phyloP scores from a whole-genome alignment of 805 yeast species.

The Yamadazyma insecticola region DNA sequence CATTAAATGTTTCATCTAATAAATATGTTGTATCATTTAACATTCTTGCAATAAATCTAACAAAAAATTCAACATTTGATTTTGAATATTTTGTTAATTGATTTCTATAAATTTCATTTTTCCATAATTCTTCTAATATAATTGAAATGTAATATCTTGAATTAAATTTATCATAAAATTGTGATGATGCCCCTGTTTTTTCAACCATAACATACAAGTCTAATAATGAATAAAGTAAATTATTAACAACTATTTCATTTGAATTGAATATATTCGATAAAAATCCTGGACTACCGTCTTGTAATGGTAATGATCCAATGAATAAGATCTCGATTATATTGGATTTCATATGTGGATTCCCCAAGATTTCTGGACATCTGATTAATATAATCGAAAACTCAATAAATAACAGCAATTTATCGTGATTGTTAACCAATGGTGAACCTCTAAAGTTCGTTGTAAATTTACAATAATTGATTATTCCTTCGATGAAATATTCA shows the following conservation, averaged over 20 bases:
- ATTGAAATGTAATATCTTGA: conserved; percentile 81
- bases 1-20: conserved; percentile 84
- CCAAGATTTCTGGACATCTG: conserved; percentile 79
- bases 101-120: conserved; percentile 57
- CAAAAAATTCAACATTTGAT: conserved; percentile 75
- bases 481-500: conserved; percentile 80
- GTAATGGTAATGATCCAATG: conserved; percentile 60
- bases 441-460: conserved; percentile 51
- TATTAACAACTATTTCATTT: conserved; percentile 56
- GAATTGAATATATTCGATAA: conserved; percentile 62
- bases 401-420: conserved; percentile 53
- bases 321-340: conserved; percentile 76
- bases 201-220: conserved; percentile 93
- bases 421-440: conserved; percentile 51
- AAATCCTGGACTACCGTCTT: conserved; percentile 64
- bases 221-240: conserved; percentile 75
- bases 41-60: conserved; percentile 90
- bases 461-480: conserved; percentile 65
- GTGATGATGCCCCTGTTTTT: conserved; percentile 91
- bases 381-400: conserved; percentile 71
- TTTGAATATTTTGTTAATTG: conserved; percentile 68
- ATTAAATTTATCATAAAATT: conserved; percentile 94
- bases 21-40: conserved; percentile 90
- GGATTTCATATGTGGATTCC: conserved; percentile 91
- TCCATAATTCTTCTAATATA: conserved; percentile 81